Percentiles rank a stretch among this genome's conserved stretches.
These are phyloP conservation scores for Pistacia atlantica DNA, from an alignment of 345 rosid genomes.

Conservation along the genomic window DNA sequence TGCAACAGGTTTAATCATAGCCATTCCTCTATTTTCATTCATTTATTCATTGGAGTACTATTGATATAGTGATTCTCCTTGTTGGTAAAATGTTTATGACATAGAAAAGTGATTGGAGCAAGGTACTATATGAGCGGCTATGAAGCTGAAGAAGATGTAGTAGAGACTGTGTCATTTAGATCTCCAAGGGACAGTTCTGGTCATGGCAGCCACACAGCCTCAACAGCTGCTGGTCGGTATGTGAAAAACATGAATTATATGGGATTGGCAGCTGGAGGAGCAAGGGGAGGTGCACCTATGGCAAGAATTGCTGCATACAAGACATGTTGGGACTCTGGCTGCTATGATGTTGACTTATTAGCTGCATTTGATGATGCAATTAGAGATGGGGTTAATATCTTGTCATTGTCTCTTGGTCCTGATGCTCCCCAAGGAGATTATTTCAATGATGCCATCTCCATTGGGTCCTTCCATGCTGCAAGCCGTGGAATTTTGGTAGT, in stretches of 20 bases:
- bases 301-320: constrained; percentile 62
- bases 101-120: constrained; percentile 62
- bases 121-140: constrained; percentile 51
- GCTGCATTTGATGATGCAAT: constrained; percentile 65
- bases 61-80: neutral
- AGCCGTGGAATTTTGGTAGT: constrained; percentile 51
- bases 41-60: neutral
- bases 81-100: constrained; percentile 4
- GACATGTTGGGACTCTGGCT: constrained; percentile 56
- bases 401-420: constrained; percentile 58
- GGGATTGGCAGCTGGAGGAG: constrained; percentile 54
- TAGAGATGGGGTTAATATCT: constrained; percentile 53
- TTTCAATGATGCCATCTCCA: constrained; percentile 58
- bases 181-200: constrained; percentile 64
- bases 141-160: constrained; percentile 50
- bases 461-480: constrained; percentile 60
- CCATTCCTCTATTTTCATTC: neutral
- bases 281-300: constrained; percentile 63
- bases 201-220: constrained; percentile 63
- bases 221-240: constrained; percentile 57
- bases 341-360: constrained; percentile 53
- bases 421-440: constrained; percentile 57
- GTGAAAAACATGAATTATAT: constrained; percentile 46
- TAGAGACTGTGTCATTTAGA: constrained; percentile 31
- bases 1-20: constrained; percentile 44